A percentile compares a stretch with the other conserved stretches of the same genome.
These are phyloP conservation scores for Vaccinium corymbosum DNA, from an alignment of 148 eudicot genomes.

Conservation along the genomic window DNA sequence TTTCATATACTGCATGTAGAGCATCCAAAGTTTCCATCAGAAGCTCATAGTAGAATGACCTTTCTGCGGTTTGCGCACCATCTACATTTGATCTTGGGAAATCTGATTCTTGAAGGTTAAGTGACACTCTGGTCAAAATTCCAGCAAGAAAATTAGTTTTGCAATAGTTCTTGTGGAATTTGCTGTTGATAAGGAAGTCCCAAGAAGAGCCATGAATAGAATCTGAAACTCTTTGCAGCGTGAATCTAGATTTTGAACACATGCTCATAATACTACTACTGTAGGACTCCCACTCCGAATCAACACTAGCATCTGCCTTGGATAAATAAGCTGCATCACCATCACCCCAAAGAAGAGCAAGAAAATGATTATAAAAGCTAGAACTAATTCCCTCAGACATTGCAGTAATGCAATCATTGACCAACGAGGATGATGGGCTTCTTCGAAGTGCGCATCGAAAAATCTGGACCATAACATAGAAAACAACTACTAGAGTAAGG, in stretches of 20 bases:
- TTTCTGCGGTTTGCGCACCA: conserved; percentile 26
- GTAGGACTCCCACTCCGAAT: conserved; percentile 83
- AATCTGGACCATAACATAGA: conserved; percentile 41
- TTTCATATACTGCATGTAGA: conserved; percentile 92
- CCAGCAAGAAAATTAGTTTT: conserved; percentile 29
- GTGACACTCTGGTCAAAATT: conserved; percentile 27
- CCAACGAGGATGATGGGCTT: conserved; percentile 79
- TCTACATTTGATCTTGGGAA: conserved; percentile 26
- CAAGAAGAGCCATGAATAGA: conserved; percentile 55
- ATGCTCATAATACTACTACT: conserved; percentile 46
- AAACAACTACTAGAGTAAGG: not conserved
- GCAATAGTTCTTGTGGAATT: conserved; percentile 61
- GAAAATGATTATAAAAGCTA: conserved; percentile 59
- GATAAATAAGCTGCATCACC: conserved; percentile 45
- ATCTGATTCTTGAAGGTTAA: conserved; percentile 28
- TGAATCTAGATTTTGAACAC: conserved; percentile 34
- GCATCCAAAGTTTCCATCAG: conserved; percentile 66
- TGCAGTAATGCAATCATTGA: conserved; percentile 77
- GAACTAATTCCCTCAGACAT: conserved; percentile 81
- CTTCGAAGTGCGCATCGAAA: conserved; percentile 77
- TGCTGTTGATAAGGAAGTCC: conserved; percentile 77
- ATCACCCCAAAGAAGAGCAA: conserved; percentile 72
- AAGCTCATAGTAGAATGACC: conserved; percentile 36
- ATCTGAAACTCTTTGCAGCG: conserved; percentile 24
- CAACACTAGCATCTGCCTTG: conserved; percentile 46